Conservation (phyloP, 106 monocot species). For the Platanthera zijinensis region DNA sequence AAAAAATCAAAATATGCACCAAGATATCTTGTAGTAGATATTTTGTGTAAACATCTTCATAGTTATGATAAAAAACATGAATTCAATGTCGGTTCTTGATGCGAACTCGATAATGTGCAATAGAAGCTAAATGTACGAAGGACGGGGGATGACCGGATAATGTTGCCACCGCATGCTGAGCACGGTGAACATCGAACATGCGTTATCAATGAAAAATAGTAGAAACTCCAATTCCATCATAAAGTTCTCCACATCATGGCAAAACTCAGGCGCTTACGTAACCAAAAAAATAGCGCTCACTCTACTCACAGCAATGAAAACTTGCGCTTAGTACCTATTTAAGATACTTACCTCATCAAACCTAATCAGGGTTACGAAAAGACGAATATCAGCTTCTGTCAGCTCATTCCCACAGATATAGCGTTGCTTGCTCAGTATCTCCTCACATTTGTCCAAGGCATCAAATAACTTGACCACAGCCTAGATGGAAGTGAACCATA, state of each 20-base stretch:
- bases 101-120: background rate
- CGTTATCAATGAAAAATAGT: too few species aligned
- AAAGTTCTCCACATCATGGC: background rate
- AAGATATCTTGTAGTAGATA: too few species aligned
- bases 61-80: too few species aligned
- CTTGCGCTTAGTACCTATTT: background rate
- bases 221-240: background rate
- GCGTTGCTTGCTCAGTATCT: constrained; percentile 68
- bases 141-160: too few species aligned
- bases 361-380: constrained; percentile 83
- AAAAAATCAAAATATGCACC: too few species aligned
- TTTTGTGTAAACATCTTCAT: too few species aligned
- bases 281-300: background rate
- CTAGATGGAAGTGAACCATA: constrained; percentile 15
- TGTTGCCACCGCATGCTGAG: too few species aligned
- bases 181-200: too few species aligned
- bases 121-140: too few species aligned
- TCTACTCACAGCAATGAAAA: background rate
- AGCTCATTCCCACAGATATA: constrained; percentile 67
- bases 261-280: background rate
- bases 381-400: constrained; percentile 79
- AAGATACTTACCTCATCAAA: constrained; percentile 82
- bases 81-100: too few species aligned
- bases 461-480: constrained; percentile 65
- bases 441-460: constrained; percentile 72